These are phyloP conservation scores for Phytophthora sp. DNA, from an alignment of 352 stramenopile species.

Conservation along the genomic window DNA sequence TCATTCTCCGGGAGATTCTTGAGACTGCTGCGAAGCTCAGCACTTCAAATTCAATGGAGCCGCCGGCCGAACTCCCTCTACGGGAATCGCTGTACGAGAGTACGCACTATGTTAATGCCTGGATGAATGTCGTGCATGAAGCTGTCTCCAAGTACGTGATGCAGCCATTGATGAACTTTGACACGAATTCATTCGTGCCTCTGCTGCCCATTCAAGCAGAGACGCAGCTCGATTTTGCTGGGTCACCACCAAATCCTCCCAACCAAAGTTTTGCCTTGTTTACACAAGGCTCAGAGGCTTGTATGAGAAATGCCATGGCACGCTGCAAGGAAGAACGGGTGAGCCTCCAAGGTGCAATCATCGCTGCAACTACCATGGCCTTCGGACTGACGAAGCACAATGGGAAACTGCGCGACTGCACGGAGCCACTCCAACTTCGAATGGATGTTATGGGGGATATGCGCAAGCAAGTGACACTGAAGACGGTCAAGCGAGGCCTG, in stretches of 20 bases:
- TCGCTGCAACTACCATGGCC: conserved; percentile 50
- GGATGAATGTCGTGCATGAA: conserved; percentile 55
- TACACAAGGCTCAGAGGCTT: conserved; percentile 39
- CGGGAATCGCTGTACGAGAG: conserved; percentile 60
- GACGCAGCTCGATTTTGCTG: conserved; percentile 51
- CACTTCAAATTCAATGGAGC: conserved; percentile 2
- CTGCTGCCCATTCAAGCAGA: conserved; percentile 41
- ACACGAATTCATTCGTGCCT: conserved; percentile 53
- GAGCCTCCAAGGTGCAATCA: conserved; percentile 51
- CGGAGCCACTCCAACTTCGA: conserved; percentile 44
- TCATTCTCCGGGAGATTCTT: conserved; percentile 55
- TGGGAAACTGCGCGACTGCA: conserved; percentile 33
- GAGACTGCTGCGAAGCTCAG: conserved; percentile 28
- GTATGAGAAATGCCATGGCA: conserved; percentile 45
- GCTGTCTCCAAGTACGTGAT: conserved; percentile 70
- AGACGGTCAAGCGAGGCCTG: conserved; percentile 22
- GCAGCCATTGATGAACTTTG: conserved; percentile 64
- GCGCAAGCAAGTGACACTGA: conserved; percentile 29
- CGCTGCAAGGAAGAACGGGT: conserved; percentile 47
- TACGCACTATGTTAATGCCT: conserved; percentile 61
- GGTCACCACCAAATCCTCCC: conserved; percentile 22
- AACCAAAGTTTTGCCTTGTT: conserved; percentile 66
- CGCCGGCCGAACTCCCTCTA: conserved; percentile 29
- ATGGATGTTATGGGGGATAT: conserved; percentile 58
- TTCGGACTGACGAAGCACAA: conserved; percentile 45